Percentiles rank a stretch among this genome's conserved stretches.
These are phyloP conservation scores for Quercus glauca DNA, from an alignment of 306 rosid species.

Conservation along the genomic window DNA sequence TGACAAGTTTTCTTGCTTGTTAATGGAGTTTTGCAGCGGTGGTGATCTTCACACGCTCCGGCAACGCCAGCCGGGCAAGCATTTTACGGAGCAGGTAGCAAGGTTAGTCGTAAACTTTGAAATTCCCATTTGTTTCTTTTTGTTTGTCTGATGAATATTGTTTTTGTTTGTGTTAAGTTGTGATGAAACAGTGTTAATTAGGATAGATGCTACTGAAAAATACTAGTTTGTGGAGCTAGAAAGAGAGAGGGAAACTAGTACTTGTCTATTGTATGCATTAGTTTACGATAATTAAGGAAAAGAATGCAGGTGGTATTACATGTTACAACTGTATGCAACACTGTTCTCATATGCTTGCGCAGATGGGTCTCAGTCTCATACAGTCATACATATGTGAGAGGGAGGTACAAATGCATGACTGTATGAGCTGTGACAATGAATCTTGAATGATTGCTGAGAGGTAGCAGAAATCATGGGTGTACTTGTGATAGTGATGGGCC, in stretches of 20 bases:
- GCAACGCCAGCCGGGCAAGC: constrained; percentile 54
- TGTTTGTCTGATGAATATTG: background rate
- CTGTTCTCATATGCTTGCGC: no score
- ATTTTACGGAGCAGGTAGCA: constrained; percentile 50
- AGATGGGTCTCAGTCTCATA: no score
- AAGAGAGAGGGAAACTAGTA: background rate
- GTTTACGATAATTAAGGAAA: background rate
- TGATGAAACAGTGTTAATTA: background rate
- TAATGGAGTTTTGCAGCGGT: constrained; percentile 65
- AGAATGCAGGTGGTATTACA: background rate
- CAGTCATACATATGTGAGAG: no score
- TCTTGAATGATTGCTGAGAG: background rate
- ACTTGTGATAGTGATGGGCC: background rate
- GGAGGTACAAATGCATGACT: no score
- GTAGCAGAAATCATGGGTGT: background rate
- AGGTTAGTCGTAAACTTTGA: constrained; percentile 25
- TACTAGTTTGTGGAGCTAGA: background rate
- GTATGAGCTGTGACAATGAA: background rate
- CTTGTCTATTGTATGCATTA: background rate
- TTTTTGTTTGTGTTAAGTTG: background rate
- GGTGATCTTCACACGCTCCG: constrained; percentile 63
- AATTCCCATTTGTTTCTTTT: background rate
- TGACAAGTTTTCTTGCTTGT: constrained; percentile 56
- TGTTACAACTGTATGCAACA: no score
- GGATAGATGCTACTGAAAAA: background rate